Percentiles rank a stretch among this genome's conserved stretches.
Evolutionary conservation across 225 moss, liverwort and hornwort genomes (phyloP).

Genomic region (Sphagnum contortum): DNA sequence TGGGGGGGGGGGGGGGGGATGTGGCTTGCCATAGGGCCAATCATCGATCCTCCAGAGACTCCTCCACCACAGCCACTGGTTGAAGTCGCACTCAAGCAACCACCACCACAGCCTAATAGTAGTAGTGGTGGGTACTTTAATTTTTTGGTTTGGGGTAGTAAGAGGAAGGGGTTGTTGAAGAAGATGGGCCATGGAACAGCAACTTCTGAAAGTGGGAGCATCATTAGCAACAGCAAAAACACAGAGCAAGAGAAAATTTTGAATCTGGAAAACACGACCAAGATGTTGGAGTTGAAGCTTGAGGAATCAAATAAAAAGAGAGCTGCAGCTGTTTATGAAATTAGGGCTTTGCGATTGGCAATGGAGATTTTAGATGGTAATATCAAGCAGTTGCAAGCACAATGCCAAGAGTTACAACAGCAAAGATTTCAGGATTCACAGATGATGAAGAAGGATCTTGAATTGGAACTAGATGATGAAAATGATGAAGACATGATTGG

Average conservation of each 20-base stretch:
- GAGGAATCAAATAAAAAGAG: constrained; percentile 27
- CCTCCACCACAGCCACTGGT: constrained; percentile 8
- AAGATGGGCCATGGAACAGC: constrained; percentile 1
- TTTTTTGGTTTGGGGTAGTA: constrained; percentile 42
- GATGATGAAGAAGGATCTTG: background rate
- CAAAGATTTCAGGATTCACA: constrained; percentile 14
- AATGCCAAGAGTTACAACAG: constrained; percentile 35
- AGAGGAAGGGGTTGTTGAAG: constrained; percentile 11
- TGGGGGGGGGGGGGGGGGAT: background rate
- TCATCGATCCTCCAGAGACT: constrained; percentile 18
- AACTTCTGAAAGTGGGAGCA: constrained; percentile 8
- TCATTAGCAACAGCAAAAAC: constrained; percentile 11
- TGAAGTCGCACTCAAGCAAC: constrained; percentile 6
- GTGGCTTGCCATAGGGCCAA: constrained; percentile 14
- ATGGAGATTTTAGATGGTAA: constrained; percentile 30
- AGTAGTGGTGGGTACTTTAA: constrained; percentile 17
- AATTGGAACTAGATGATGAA: constrained; percentile 6
- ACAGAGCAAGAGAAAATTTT: no score
- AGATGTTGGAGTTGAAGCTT: constrained; percentile 23
- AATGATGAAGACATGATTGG: constrained; percentile 33
- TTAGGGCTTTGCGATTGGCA: constrained; percentile 7
- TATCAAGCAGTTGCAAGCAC: constrained; percentile 28
- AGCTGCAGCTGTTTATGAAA: constrained; percentile 23
- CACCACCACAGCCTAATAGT: constrained; percentile 10
- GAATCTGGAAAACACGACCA: constrained; percentile 6